Evolutionary conservation across 2,329 filamentous ascomycete genomes (phyloP), one percentile per base, ranked within the genome.

Genomic region (Microdochium paspali): DNA sequence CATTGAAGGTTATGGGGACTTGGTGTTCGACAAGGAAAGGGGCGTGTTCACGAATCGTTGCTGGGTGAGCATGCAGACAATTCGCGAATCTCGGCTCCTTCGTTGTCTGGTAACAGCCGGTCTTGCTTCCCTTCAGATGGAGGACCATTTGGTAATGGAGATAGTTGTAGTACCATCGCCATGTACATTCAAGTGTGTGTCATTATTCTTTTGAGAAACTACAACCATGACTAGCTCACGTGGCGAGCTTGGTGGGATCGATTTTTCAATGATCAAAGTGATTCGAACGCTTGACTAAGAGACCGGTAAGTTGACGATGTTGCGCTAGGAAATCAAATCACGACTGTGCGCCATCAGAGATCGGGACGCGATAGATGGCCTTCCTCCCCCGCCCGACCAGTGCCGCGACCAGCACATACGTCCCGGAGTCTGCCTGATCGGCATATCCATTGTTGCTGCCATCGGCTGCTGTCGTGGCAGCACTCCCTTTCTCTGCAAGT

Each of bases 371-470:
- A 39, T 60, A 58, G 24, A 61, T 56, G 10, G 53, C 54, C 3
- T 54, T 47, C 4, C 53, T 53, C 26, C 56, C 56, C 9, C 51
- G 49, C 9, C 47, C 54, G 12, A 54, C 52, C 7, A 60, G 47
- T 2, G 59, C 48, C 4, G 56, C 57, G 12, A 61, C 46, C 12
- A 61, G 47, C 40, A 61, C 24, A 12, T 50, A 52, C 35, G 35
- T 40, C 6, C 35, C 35, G 4, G 35, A 40, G 3, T 40, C 35
- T n/a, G 4, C 4, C n/a, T 21, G n/a, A 21, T 40, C 35, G 9
- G 44, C 46, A 35, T 31, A 46, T 2, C 31, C 50, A 3, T 51
- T 49, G 23, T 21, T 12, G 12, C 23, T 20, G 20, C 32, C 25
- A 31, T 45, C 25, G 9, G 12, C 3, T n/a, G 10, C 21, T 21